Percentiles rank a stretch among this genome's conserved stretches.
phyloP scores from a whole-genome alignment of 371 early-diverging fungal genomes.

The Amoeboradix gromovi region DNA sequence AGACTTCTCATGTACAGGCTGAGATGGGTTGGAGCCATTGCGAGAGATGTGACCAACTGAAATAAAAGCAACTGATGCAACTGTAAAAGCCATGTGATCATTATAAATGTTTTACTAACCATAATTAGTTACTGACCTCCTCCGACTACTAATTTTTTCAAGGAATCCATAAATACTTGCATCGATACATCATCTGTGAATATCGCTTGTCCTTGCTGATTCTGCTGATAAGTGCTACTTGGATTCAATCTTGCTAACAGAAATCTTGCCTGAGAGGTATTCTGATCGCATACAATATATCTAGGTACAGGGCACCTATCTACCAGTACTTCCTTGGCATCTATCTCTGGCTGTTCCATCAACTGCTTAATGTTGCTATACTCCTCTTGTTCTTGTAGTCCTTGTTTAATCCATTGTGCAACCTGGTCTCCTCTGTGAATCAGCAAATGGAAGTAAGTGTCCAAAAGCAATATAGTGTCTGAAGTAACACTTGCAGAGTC shows the following conservation, averaged over 20 bases:
- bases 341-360: slow-evolving; percentile 56
- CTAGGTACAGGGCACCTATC: slow-evolving; percentile 95
- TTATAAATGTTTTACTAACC: too few species aligned
- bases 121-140: slow-evolving; percentile 1
- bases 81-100: too few species aligned
- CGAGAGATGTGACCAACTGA: too few species aligned
- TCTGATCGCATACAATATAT: slow-evolving; percentile 86
- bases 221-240: slow-evolving; percentile 56
- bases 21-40: too few species aligned
- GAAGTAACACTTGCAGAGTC: slow-evolving; percentile 90
- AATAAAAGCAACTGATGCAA: too few species aligned
- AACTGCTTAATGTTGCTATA: slow-evolving; percentile 81
- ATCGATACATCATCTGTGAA: slow-evolving; percentile 90
- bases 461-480: slow-evolving; percentile 80
- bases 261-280: slow-evolving; percentile 97
- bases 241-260: slow-evolving; percentile 94
- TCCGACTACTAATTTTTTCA: slow-evolving; percentile 44
- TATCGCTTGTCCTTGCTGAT: slow-evolving; percentile 44
- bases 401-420: slow-evolving; percentile 68
- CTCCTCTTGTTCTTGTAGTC: slow-evolving; percentile 58
- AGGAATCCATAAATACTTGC: slow-evolving; percentile 83
- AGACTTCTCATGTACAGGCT: too few species aligned
- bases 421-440: slow-evolving; percentile 83
- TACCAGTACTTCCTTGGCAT: slow-evolving; percentile 61
- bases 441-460: slow-evolving; percentile 91